These are phyloP conservation scores for Arabis hirsuta DNA, from an alignment of 345 rosid genomes.

Conservation along the genomic window DNA sequence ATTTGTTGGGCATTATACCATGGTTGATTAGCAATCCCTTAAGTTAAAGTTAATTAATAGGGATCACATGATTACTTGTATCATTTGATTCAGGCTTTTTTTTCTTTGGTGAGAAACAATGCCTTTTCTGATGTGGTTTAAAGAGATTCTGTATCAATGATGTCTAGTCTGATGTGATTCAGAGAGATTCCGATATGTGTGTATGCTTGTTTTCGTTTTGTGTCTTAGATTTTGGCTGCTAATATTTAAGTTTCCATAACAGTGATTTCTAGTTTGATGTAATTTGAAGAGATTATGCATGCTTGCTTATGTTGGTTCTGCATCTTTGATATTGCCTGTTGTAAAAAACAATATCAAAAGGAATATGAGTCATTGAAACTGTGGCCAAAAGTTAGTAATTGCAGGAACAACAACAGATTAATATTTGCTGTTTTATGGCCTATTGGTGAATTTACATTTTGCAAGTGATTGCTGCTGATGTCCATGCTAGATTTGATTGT, in stretches of 20 bases:
- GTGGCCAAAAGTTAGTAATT: slow-evolving; percentile 22
- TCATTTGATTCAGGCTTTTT: neutral
- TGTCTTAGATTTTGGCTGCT: neutral
- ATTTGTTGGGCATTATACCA: neutral
- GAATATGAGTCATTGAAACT: slow-evolving; percentile 9
- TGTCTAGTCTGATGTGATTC: slow-evolving; percentile 19
- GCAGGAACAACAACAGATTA: neutral
- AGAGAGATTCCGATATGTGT: slow-evolving; percentile 2
- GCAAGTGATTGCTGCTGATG: slow-evolving; percentile 17
- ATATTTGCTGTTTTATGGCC: neutral
- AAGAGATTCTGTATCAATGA: neutral
- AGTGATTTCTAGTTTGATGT: neutral
- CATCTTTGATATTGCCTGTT: slow-evolving; percentile 1
- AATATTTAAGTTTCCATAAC: neutral
- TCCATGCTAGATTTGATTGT: slow-evolving; percentile 15
- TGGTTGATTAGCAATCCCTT: slow-evolving; percentile 11
- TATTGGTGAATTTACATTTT: slow-evolving; percentile 9
- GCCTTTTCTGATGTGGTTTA: slow-evolving; percentile 9
- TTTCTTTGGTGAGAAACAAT: neutral
- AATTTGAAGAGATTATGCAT: neutral
- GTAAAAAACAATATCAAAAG: neutral
- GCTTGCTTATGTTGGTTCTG: slow-evolving; percentile 10
- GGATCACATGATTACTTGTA: neutral
- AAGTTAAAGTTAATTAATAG: neutral
- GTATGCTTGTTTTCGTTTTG: slow-evolving; percentile 23